Base-by-base conservation (phyloP, 2,329 filamentous ascomycete genomes). In the Didymella arachidicola region DNA sequence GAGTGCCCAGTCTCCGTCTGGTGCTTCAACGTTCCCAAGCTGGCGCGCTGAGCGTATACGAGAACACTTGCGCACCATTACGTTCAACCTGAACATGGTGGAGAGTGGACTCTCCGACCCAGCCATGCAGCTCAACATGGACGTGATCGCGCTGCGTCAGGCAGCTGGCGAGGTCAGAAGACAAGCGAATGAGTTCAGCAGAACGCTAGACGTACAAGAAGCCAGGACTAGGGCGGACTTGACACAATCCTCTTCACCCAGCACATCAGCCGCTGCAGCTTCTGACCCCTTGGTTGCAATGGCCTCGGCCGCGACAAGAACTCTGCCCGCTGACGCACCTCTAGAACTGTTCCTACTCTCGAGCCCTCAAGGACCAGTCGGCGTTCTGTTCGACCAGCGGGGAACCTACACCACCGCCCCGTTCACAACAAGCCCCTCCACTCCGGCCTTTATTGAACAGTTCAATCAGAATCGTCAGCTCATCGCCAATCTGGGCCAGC, bases 331-430 rank as follows among this genome's bases (percentile, higher is more conserved):
- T 29, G 57, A 64, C 29, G 57, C 65, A 7, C 69, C 68, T 7
- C 58, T 64, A 26, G 70, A 77, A 48, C 60, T 77, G 7, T 78
- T 76, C 50, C 64, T 77, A 10, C 67, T 78, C 0, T 75, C 74
- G 26, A 73, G 73, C 53, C 74, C 75, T 0, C 72, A 75, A 41
- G 75, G 75, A 7, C 73, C 75, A 0, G 72, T 76, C 16, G 74
- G 73, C 12, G 58, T 78, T 30, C 59, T 78, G 2, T 77, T 74
- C 50, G 71, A 77, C 29, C 72, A 75, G 43, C 65, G 66, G 19
- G 73, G 74, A 12, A 75, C 72, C 1, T 77, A 75, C 54, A 71
- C 65, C 4, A 77, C 72, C 4, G 66, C 72, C 1, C 74, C 73
- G 2, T 66, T 74, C 51, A 55, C 66, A 0, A 53, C 69, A 0